A percentile compares a stretch with the other conserved stretches of the same genome.
These are phyloP conservation scores for Rhynchospora breviuscula DNA, from an alignment of 176 grass and related monocot genomes.

Conservation along the genomic window DNA sequence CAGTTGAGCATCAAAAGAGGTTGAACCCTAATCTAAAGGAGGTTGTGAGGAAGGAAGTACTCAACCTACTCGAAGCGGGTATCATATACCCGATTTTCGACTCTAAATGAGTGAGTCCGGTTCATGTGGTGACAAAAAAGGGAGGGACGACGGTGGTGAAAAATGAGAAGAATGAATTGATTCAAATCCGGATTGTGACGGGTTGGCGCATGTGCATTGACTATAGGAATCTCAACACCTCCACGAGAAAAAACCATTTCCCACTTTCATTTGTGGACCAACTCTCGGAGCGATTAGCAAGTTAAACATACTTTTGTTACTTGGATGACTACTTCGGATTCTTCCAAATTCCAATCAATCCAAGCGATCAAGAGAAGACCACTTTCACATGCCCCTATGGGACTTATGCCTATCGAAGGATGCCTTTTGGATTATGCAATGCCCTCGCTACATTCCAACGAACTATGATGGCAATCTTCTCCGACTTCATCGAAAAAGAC, in stretches of 20 bases:
- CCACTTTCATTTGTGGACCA: background rate
- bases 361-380: no score
- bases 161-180: background rate
- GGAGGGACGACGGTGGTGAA: background rate
- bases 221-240: background rate
- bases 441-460: no score
- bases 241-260: background rate
- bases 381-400: no score
- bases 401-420: no score
- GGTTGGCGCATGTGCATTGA: background rate
- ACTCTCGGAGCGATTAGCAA: background rate
- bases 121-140: background rate
- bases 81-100: background rate
- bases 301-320: background rate
- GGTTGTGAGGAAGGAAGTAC: background rate
- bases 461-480: no score
- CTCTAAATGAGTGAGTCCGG: background rate
- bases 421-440: no score
- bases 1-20: no score
- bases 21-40: background rate
- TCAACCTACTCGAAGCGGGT: background rate
- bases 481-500: no score
- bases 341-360: no score
- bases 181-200: background rate
- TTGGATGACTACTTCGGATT: no score